Conservation (phyloP, 768 basidiomycete genomes). For the Ephemerocybe angulata region DNA sequence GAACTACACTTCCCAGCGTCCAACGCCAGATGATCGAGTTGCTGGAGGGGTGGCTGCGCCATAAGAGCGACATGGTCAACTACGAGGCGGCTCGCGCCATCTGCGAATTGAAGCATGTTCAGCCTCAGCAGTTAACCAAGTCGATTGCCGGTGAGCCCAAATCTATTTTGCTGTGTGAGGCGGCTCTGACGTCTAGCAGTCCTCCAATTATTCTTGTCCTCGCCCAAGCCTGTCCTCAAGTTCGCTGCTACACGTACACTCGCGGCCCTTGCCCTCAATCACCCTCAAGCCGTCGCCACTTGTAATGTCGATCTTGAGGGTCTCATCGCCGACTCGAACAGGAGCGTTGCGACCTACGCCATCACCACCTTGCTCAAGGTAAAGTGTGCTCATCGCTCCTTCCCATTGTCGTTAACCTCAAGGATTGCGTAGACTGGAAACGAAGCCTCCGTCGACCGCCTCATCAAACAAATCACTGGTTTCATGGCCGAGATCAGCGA, state of each 20-base stretch:
- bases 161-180: too few species aligned
- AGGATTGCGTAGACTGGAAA: constrained; percentile 75
- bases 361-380: constrained; percentile 98
- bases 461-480: constrained; percentile 98
- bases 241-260: constrained; percentile 97
- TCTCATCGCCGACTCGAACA: constrained; percentile 91
- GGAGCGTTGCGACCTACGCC: constrained; percentile 96
- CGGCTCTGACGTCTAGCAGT: constrained; percentile 55
- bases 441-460: constrained; percentile 95
- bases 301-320: constrained; percentile 98
- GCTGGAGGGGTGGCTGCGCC: constrained; percentile 90
- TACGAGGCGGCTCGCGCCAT: constrained; percentile 97
- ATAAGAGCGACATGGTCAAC: constrained; percentile 99
- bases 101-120: constrained; percentile 90
- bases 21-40: constrained; percentile 92
- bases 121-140: constrained; percentile 72
- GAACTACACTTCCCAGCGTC: constrained; percentile 46
- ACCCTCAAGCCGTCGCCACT: constrained; percentile 81
- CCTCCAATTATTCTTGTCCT: constrained; percentile 92
- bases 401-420: constrained; percentile 4
- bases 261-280: constrained; percentile 79
- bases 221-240: constrained; percentile 91
- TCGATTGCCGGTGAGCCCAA: constrained; percentile 88
- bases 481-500: constrained; percentile 99
- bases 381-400: constrained; percentile 10